These are phyloP conservation scores for Fragaria nilgerrensis DNA, from an alignment of 306 rosid genomes.

Conservation along the genomic window DNA sequence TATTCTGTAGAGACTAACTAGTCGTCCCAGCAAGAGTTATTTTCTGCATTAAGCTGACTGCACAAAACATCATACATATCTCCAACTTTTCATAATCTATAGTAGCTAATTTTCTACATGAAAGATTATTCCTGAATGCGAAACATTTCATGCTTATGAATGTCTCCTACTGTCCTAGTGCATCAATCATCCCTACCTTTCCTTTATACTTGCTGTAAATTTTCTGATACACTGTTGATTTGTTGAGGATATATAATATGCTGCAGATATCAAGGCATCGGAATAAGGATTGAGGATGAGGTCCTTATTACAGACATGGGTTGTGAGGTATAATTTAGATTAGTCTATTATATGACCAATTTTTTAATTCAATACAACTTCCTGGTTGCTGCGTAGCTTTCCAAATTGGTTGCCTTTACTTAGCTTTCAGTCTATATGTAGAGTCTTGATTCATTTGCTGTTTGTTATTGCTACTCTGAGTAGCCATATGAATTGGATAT, in stretches of 20 bases:
- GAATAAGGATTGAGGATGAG: conserved; percentile 94
- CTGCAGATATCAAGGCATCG: conserved; percentile 71
- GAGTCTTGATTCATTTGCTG: background rate
- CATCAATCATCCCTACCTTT: background rate
- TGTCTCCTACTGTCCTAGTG: background rate
- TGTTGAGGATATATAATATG: conserved; percentile 10
- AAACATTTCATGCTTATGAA: background rate
- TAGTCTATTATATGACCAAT: background rate
- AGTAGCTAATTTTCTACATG: background rate
- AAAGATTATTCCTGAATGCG: background rate
- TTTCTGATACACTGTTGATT: conserved; percentile 20
- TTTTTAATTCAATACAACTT: background rate
- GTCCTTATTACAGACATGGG: conserved; percentile 78
- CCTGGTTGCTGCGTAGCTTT: background rate
- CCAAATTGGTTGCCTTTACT: background rate
- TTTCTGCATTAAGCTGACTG: background rate
- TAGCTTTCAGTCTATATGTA: background rate
- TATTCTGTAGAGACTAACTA: background rate
- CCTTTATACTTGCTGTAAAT: conserved; percentile 23
- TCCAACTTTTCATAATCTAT: background rate
- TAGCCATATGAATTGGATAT: conserved; percentile 8
- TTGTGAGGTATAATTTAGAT: conserved; percentile 44
- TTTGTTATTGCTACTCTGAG: background rate
- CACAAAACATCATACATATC: conserved; percentile 6
- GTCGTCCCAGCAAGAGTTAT: background rate